Conservation (phyloP, 1,284 basidiomycete genomes). For the Moesziomyces globuligerus region DNA sequence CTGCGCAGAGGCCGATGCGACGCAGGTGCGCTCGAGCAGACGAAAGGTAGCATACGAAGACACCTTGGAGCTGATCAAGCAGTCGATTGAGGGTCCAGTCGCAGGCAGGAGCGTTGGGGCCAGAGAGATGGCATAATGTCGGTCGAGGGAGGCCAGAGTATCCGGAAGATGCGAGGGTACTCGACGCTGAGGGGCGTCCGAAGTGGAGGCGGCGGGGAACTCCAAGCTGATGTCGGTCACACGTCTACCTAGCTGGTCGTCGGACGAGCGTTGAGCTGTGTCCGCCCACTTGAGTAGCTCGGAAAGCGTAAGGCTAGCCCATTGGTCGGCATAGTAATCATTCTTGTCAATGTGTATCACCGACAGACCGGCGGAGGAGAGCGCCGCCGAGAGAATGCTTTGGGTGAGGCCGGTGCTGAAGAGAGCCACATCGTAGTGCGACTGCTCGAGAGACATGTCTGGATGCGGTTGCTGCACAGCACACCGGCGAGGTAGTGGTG, state of each 20-base stretch:
- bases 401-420: constrained; percentile 87
- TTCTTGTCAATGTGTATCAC: constrained; percentile 89
- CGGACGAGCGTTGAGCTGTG: constrained; percentile 48
- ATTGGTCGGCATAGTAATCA: constrained; percentile 83
- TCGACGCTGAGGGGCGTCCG: not conserved
- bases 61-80: constrained; percentile 84
- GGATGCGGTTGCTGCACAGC: not conserved
- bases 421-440: constrained; percentile 80
- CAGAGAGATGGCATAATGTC: constrained; percentile 84
- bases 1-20: constrained; percentile 5
- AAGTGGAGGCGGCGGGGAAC: constrained; percentile 19
- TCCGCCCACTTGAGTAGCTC: constrained; percentile 78
- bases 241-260: constrained; percentile 2
- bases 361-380: constrained; percentile 85
- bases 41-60: constrained; percentile 89
- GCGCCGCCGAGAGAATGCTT: constrained; percentile 69
- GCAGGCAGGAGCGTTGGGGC: constrained; percentile 84
- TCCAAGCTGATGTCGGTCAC: constrained; percentile 7
- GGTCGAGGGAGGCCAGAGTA: constrained; percentile 37
- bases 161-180: constrained; percentile 23
- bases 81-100: constrained; percentile 80
- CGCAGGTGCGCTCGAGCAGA: constrained; percentile 74
- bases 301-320: constrained; percentile 82
- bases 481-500: not conserved
- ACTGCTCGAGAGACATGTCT: constrained; percentile 49